These are phyloP conservation scores for Rhizopogon sp. DNA, from an alignment of 768 basidiomycete genomes.

Conservation along the genomic window DNA sequence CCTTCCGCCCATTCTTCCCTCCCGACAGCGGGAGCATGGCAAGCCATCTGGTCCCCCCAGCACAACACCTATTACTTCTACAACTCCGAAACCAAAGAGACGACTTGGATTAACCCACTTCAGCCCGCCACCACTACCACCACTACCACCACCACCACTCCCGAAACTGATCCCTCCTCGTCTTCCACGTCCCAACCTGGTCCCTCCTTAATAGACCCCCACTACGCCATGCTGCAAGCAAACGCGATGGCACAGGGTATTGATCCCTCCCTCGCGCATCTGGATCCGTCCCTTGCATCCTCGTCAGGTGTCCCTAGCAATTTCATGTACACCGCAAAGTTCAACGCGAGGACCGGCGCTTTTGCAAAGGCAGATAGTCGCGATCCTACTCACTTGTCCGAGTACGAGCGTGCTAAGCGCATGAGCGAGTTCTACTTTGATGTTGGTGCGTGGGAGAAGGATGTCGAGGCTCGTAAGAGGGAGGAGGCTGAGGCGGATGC, in stretches of 20 bases:
- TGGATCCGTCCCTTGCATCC: constrained; percentile 65
- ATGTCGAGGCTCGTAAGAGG: constrained; percentile 46
- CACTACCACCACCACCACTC: constrained; percentile 22
- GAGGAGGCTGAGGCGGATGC: constrained; percentile 38
- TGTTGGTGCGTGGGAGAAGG: constrained; percentile 71
- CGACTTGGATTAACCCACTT: constrained; percentile 82
- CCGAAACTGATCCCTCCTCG: constrained; percentile 18
- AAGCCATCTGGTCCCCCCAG: constrained; percentile 74
- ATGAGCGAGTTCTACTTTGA: constrained; percentile 92
- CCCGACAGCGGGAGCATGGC: constrained; percentile 49
- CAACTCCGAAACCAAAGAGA: constrained; percentile 70
- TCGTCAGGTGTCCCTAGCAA: constrained; percentile 25
- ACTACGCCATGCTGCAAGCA: constrained; percentile 52
- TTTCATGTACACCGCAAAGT: constrained; percentile 59
- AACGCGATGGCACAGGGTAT: constrained; percentile 78
- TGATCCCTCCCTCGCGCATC: constrained; percentile 74
- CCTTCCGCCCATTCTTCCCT: constrained; percentile 9
- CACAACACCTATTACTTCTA: constrained; percentile 85
- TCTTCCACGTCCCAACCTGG: constrained; percentile 12
- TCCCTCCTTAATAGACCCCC: constrained; percentile 23
- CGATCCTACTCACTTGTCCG: constrained; percentile 71
- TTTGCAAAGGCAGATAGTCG: constrained; percentile 65
- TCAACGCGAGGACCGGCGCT: constrained; percentile 78
- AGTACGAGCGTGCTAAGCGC: constrained; percentile 70
- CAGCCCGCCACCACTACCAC: constrained; percentile 29